Conservation (phyloP, 208 protist species). For the Leishmania braziliensis region DNA sequence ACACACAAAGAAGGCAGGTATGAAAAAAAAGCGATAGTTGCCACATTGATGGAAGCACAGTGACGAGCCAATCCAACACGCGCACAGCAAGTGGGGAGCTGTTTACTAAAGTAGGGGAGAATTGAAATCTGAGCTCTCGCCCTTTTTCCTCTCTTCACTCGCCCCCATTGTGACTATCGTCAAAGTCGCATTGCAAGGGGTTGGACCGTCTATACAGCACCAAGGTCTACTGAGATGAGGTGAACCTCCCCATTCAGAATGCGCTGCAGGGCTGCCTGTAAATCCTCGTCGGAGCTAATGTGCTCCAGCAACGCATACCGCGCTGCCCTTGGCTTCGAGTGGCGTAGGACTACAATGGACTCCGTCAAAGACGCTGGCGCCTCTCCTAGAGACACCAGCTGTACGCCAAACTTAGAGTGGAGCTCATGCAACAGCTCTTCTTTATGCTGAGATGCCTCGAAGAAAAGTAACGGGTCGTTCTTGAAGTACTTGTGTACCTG, state of each 20-base stretch:
- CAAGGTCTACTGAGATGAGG: conserved; percentile 10
- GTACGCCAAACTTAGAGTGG: conserved; percentile 17
- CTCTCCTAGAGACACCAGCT: not conserved
- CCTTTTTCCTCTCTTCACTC: not conserved
- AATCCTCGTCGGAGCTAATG: conserved; percentile 26
- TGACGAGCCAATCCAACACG: not conserved
- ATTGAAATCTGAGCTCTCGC: not conserved
- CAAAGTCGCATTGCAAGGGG: too few species aligned
- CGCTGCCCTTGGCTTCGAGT: conserved; percentile 23
- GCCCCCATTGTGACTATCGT: not conserved
- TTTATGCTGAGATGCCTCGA: conserved; percentile 41
- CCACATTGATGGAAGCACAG: not conserved
- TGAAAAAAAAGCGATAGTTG: not conserved
- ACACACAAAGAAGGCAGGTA: not conserved
- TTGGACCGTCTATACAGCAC: not conserved
- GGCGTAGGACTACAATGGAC: conserved; percentile 41
- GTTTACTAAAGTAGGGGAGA: not conserved
- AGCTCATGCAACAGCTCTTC: conserved; percentile 13
- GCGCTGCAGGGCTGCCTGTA: conserved; percentile 29
- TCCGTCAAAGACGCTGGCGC: not conserved
- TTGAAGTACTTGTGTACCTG: conserved; percentile 38
- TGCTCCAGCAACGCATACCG: conserved; percentile 28
- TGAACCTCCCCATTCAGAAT: conserved; percentile 35
- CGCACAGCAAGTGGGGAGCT: not conserved
- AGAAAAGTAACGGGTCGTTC: conserved; percentile 74